Evolutionary conservation across 108 stramenopile genomes (phyloP), one percentile per base, ranked within the genome.

Genomic region (Cyclotella sp.): DNA sequence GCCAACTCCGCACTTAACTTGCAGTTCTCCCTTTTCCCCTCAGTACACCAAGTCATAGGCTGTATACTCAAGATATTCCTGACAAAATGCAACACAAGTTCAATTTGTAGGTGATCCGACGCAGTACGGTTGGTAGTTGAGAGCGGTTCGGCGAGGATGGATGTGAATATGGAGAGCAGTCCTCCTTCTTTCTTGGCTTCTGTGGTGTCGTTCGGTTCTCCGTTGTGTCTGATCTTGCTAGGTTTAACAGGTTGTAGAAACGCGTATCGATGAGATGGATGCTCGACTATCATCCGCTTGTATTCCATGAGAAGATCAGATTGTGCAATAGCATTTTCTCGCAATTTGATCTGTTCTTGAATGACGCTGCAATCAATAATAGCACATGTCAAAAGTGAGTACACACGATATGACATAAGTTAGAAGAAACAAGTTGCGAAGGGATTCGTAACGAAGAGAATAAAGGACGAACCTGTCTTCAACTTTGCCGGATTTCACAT

Each of bases 261-360:
- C 22, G 73, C 78, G 73, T 86, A 63, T 26, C 78, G 76, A 73
- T 89, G 90, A 22, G 85, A 84, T 19, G 86, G 60, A 73, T 88
- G 85, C 45, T 85, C 76, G 40, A 88, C 76, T 68, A 96, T 73
- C 18, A 85, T 76, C 13, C 84, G 78, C 76, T 96, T 96, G 88
- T 92, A 93, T 24, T 93, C 90, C 85, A 92, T 82, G 43, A 91
- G 70, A 46, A 87, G 75, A 40, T 91, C 76, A 26, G 85, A 68
- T 72, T 96, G 95, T 24, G 84, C 85, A 63, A 94, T 66, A 21
- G 95, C 95, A 83, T 96, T 96, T 52, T 94, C 89, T 9, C 93
- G 88, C 34, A 92, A 76, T 44, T 84, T 74, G 54, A 90, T 91
- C 70, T 94, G 93, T 63, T 92, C 88, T 47, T 75, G 70, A 19